Evolutionary conservation across 1,139 yeast species (phyloP).

Genomic region (Candida pseudoviswanathii): DNA sequence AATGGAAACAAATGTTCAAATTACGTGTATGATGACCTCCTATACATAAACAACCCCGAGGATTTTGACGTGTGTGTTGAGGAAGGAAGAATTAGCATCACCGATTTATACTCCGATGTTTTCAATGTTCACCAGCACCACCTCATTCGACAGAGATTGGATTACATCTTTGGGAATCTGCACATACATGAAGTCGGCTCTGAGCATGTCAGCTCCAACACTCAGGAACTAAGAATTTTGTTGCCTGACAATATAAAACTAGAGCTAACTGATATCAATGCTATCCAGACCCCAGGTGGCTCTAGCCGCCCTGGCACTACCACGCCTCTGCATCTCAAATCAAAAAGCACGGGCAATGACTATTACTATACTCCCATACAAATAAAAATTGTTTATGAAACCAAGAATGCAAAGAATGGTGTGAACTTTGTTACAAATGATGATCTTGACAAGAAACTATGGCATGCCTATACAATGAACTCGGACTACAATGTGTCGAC

Average conservation of each 20-base stretch:
- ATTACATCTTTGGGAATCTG: slow-evolving; percentile 60
- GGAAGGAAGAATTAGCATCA: slow-evolving; percentile 30
- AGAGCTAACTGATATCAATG: slow-evolving; percentile 55
- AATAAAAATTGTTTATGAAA: slow-evolving; percentile 66
- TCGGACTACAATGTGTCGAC: slow-evolving; percentile 79
- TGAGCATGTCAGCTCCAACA: slow-evolving; percentile 36
- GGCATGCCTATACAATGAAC: slow-evolving; percentile 90
- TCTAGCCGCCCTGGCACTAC: slow-evolving; percentile 40
- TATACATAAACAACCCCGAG: slow-evolving; percentile 40
- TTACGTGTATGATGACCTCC: slow-evolving; percentile 40
- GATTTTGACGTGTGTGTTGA: slow-evolving; percentile 26
- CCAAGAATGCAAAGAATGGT: slow-evolving; percentile 74
- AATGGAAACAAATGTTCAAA: slow-evolving; percentile 45
- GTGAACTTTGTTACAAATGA: slow-evolving; percentile 65
- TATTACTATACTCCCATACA: slow-evolving; percentile 68
- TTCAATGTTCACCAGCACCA: slow-evolving; percentile 62
- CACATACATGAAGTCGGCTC: slow-evolving; percentile 27
- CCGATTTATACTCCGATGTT: slow-evolving; percentile 47
- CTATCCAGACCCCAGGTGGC: slow-evolving; percentile 36
- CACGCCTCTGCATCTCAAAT: slow-evolving; percentile 43
- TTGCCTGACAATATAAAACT: slow-evolving; percentile 74
- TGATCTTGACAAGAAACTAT: slow-evolving; percentile 39
- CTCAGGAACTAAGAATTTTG: slow-evolving; percentile 70
- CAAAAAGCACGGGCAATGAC: slow-evolving; percentile 35
- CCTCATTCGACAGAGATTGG: slow-evolving; percentile 61